Base-by-base conservation (phyloP, 805 yeast species). In the Yarrowia yakushimensis region DNA sequence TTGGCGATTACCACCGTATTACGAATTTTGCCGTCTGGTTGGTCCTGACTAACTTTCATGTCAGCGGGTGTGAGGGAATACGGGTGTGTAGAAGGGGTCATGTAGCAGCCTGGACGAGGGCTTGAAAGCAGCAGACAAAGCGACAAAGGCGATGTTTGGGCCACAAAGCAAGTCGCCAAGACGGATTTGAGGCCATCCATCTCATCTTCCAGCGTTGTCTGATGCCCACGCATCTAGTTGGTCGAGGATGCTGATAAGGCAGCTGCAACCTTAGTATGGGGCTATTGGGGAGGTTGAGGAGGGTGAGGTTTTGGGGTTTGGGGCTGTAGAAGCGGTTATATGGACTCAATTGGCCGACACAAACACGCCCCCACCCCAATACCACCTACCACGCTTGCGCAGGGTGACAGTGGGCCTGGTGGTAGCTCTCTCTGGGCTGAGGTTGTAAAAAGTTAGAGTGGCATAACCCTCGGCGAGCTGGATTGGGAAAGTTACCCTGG, bases 1-100 rank as follows among this genome's bases (percentile, higher is more conserved):
- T 25, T 25, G 8, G 27, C 27, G 27, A 25, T 8, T n/a, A n/a
- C n/a, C n/a, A n/a, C n/a, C n/a, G n/a, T n/a, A n/a, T n/a, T n/a
- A n/a, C n/a, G n/a, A n/a, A n/a, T n/a, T n/a, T n/a, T n/a, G n/a
- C n/a, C n/a, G n/a, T n/a, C n/a, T n/a, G n/a, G n/a, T 17, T 39
- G 17, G 17, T 5, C 33, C 20, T 17, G n/a, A 15, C 13, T 17
- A 45, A 45, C 52, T 45, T 45, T 48, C 39, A 48, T 39, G 55
- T 48, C 55, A 48, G 55, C 39, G 55, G 55, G 50, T 5, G 33
- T 45, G 52, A 45, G 52, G 52, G 52, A 45, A 45, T 45, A 45
- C 52, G 50, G 25, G 27, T 25, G 27, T 4, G 27, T 25, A 25
- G 27, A 8, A 25, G 8, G 27, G 27, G 27, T 25, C n/a, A n/a